Evolutionary conservation across 2,329 filamentous ascomycete genomes (phyloP), one percentile per base, ranked within the genome.

Genomic region (Keithomyces neogunnii): DNA sequence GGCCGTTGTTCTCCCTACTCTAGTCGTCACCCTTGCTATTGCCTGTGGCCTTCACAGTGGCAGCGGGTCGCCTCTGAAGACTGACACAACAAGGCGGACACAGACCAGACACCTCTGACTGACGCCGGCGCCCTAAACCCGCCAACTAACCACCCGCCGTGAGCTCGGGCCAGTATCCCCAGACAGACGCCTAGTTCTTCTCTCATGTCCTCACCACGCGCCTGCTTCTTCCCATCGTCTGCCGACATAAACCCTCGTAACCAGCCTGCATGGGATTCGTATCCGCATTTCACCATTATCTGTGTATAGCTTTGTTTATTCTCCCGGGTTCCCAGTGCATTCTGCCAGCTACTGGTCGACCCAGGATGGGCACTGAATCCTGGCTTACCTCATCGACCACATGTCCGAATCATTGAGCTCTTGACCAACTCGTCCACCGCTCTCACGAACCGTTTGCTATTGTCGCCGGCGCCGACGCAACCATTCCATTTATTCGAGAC

Each of bases 331-430:
- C 30, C 40, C 42, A 26, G 11, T 28, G n/a, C 42, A 19, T 48
- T 35, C 8, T 49, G 29, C 43, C 47, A 44, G 50, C 50, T 49
- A 52, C 45, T 47, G 49, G 57, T 56, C 58, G 56, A 59, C 57
- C 58, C 57, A 68, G 60, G 56, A 68, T 68, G 66, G 59, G 62
- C 61, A 55, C 61, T 62, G 59, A 54, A 58, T 47, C 55, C 58
- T 56, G 58, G 56, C 38, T 42, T 43, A 39, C 40, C 48, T 42
- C 51, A 51, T 55, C 57, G 57, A 64, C 53, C 58, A 57, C 59
- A 58, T 59, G 57, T 59, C 53, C 57, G 58, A 62, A 56, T 56
- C 53, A 53, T 54, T 54, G 55, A 59, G 54, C 56, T 56, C 52
- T 40, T 42, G 36, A 40, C 52, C 35, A 31, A 19, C 19, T 19